Evolutionary conservation across 805 yeast species (phyloP).

Genomic region (Saturnispora zaruensis): DNA sequence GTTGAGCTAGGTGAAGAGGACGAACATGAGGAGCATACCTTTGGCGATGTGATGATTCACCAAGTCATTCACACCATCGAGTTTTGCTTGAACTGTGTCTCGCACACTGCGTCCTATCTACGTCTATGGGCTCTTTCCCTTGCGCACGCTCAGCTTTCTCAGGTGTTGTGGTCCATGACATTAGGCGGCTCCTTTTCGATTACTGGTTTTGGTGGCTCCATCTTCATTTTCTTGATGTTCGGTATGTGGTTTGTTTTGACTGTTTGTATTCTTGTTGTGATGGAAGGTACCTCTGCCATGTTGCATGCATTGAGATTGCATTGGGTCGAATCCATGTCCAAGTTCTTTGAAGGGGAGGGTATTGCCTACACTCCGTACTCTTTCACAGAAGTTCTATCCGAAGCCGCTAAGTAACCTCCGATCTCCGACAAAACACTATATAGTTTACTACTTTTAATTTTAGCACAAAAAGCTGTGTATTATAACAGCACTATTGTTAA

Average conservation of each 20-base stretch:
- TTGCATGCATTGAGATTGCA: conserved; percentile 95
- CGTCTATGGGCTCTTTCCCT: conserved; percentile 96
- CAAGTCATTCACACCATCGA: conserved; percentile 97
- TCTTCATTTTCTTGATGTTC: conserved; percentile 70
- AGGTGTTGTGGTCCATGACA: conserved; percentile 97
- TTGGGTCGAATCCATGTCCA: conserved; percentile 99
- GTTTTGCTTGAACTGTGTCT: conserved; percentile 92
- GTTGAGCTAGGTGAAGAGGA: conserved; percentile 40
- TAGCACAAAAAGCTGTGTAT: background rate
- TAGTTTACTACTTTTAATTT: background rate
- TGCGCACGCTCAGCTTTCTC: conserved; percentile 92
- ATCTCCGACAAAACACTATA: background rate
- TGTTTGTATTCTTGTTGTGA: conserved; percentile 80
- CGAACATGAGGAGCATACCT: conserved; percentile 51
- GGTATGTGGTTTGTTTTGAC: conserved; percentile 94
- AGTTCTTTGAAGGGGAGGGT: conserved; percentile 97
- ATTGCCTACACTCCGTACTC: conserved; percentile 82
- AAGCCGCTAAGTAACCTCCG: background rate
- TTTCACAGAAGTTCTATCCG: conserved; percentile 33
- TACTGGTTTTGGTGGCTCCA: conserved; percentile 58
- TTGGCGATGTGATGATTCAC: conserved; percentile 93
- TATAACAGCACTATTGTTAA: background rate
- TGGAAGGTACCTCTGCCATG: conserved; percentile 99
- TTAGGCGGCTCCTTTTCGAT: conserved; percentile 65
- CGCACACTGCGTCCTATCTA: conserved; percentile 96